Evolutionary conservation across 345 rosid species (phyloP), one percentile per base, ranked within the genome.

Genomic region (Sonneratia alba): DNA sequence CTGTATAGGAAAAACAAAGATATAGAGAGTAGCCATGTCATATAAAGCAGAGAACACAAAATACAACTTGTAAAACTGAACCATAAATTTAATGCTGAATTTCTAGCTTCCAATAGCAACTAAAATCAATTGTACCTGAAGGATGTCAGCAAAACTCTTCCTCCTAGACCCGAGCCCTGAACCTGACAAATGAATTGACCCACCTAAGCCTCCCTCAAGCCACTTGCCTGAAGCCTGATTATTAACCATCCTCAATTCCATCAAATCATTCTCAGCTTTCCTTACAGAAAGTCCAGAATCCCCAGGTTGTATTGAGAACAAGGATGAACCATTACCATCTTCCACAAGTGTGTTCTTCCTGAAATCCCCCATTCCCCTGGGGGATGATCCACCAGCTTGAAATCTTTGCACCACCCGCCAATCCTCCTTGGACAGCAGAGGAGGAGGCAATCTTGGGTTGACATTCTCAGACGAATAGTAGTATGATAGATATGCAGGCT

Each of bases 71-170:
- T 13, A 32, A 2, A 4, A 7, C 10, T 4, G 36, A 42, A 40
- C 49, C 70, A 42, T 3, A 45, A n/a, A 42, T n/a, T 12, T n/a
- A 9, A 13, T 3, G 36, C 70, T 43, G 55, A 68, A 24, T 7
- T 45, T 68, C 55, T 11, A 7, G 34, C 45, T 32, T 32, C 51
- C 1, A 36, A 63, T 45, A 64, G 0, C 59, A 56, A 40, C 2
- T 3, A 3, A n/a, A 59, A 27, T 66, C 16, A 62, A 34, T 32
- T 24, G 63, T 75, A 90, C 97, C 97, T 90, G 97, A 80, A 95
- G 91, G 75, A 90, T 92, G 86, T 95, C 97, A 19, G 99, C 92
- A 77, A 90, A 92, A 83, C 99, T 95, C 86, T 87, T 95, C 86
- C 91, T 87, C 86, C 96, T 88, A 0, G 84, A 71, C 19, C 92